Percentiles rank a stretch among this genome's conserved stretches.
Evolutionary conservation across 2,329 filamentous ascomycete species (phyloP).

Genomic region (Xylariaceae sp.): DNA sequence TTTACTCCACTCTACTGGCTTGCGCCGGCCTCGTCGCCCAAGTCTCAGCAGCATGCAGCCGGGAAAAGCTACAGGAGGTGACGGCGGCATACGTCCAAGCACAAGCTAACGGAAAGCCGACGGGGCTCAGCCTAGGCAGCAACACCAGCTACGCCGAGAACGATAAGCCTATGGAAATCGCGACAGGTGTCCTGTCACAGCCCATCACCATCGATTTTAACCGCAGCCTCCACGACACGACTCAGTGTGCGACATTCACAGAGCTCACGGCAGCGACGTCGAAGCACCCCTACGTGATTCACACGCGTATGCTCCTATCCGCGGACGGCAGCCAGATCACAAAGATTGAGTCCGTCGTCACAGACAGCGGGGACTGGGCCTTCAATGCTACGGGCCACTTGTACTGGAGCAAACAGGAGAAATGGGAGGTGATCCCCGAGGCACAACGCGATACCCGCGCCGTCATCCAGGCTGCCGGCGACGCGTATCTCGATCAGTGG

Average conservation of each 20-base stretch:
- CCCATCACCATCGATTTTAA: conserved; percentile 45
- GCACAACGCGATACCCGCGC: conserved; percentile 36
- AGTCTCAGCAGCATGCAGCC: conserved; percentile 34
- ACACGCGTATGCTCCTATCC: conserved; percentile 41
- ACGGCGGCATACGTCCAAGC: conserved; percentile 37
- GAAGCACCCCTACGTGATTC: conserved; percentile 44
- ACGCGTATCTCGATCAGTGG: conserved; percentile 42
- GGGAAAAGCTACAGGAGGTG: conserved; percentile 32
- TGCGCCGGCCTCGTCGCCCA: conserved; percentile 27
- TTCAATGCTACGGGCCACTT: conserved; percentile 42
- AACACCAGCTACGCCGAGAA: conserved; percentile 44
- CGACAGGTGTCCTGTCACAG: conserved; percentile 38
- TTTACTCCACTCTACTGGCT: conserved; percentile 27
- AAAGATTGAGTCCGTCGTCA: conserved; percentile 40
- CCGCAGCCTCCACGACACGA: conserved; percentile 45
- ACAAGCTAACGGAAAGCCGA: conserved; percentile 32
- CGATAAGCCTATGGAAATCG: conserved; percentile 36
- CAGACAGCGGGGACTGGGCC: conserved; percentile 43
- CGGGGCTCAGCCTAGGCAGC: conserved; percentile 18
- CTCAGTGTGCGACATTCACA: conserved; percentile 50
- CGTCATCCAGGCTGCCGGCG: conserved; percentile 42
- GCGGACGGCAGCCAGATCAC: conserved; percentile 34
- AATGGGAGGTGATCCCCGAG: conserved; percentile 42
- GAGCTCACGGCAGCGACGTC: conserved; percentile 47
- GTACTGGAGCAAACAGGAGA: conserved; percentile 39